Evolutionary conservation across 371 early-diverging fungal genomes (phyloP).

Genomic region (Zychaea mexicana): DNA sequence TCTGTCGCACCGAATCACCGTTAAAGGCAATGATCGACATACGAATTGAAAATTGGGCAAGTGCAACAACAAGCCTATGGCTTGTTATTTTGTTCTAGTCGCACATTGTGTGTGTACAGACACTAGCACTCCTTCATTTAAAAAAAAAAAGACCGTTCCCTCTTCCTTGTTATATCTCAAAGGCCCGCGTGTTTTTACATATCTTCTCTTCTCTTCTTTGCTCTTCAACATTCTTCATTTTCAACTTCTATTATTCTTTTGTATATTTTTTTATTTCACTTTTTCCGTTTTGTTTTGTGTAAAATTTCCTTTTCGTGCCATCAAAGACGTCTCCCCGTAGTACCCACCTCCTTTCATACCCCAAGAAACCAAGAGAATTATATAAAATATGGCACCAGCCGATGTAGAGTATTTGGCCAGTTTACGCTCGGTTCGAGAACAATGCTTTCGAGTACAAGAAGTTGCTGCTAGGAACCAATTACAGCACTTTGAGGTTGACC

Average conservation of each 20-base stretch:
- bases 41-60: background rate
- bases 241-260: background rate
- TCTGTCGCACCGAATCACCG: background rate
- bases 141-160: background rate
- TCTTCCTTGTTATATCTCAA: background rate
- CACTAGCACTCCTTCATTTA: background rate
- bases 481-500: slow-evolving; percentile 76
- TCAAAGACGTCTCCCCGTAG: too few species aligned
- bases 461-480: slow-evolving; percentile 56
- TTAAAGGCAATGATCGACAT: slow-evolving; percentile 1
- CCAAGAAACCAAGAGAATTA: background rate
- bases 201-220: background rate
- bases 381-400: slow-evolving; percentile 20
- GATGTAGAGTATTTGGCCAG: slow-evolving; percentile 63
- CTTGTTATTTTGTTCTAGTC: background rate
- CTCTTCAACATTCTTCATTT: background rate
- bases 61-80: slow-evolving; percentile 1
- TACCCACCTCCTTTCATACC: too few species aligned
- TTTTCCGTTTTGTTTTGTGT: background rate
- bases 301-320: too few species aligned
- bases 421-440: slow-evolving; percentile 78
- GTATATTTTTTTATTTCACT: background rate
- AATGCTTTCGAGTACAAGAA: slow-evolving; percentile 69
- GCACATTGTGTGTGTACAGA: background rate
- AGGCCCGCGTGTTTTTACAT: background rate